Percentiles rank a stretch among this genome's conserved stretches.
phyloP scores from a whole-genome alignment of 306 rosid genomes.

The Rubus parviflorus region DNA sequence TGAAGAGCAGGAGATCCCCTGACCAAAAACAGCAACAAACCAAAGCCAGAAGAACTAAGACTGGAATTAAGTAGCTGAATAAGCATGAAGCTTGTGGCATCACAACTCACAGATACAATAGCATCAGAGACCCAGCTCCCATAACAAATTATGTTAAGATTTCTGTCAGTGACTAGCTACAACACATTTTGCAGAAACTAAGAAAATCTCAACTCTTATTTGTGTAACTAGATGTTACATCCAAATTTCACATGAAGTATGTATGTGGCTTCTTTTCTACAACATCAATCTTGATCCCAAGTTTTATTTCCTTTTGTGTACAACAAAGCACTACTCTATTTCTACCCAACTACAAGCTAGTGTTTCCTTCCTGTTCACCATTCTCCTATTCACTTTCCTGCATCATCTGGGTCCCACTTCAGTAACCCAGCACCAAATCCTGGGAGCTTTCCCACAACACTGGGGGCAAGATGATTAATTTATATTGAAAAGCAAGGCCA shows the following conservation, averaged over 20 bases:
- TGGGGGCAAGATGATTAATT: background rate
- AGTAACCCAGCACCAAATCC: background rate
- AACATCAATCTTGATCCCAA: background rate
- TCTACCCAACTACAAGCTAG: background rate
- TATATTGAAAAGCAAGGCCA: background rate
- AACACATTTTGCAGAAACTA: background rate
- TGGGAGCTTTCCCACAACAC: background rate
- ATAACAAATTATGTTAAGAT: too few species aligned
- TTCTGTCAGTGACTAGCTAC: background rate
- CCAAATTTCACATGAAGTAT: too few species aligned
- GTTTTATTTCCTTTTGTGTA: background rate
- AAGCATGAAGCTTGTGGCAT: background rate
- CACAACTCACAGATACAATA: background rate
- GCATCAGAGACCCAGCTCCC: background rate
- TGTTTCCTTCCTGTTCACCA: background rate
- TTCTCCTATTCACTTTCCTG: background rate
- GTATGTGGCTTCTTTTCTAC: background rate
- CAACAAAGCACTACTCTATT: background rate
- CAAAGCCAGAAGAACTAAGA: background rate
- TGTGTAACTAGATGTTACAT: background rate
- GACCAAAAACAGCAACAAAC: background rate
- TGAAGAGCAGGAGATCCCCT: background rate
- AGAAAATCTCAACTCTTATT: background rate
- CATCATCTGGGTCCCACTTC: too few species aligned
- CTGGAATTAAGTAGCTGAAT: background rate